Percentiles rank a stretch among this genome's conserved stretches.
phyloP scores from a whole-genome alignment of 1,139 yeast genomes.

The Hyphopichia burtonii region DNA sequence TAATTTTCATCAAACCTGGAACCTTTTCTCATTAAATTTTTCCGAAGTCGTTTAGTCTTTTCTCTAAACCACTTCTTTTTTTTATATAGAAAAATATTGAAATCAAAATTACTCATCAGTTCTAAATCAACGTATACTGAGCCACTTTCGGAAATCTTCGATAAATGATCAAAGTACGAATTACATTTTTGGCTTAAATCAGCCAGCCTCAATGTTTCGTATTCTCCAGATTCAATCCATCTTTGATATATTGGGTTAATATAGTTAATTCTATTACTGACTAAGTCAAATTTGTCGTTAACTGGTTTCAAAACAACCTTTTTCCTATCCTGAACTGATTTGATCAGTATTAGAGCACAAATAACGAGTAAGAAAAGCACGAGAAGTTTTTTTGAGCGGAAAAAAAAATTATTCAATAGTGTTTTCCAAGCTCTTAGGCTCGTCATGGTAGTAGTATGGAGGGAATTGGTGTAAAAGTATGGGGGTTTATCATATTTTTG shows the following conservation, averaged over 20 bases:
- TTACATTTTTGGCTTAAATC: conserved; percentile 13
- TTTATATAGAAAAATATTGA: conserved; percentile 23
- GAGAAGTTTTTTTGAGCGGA: conserved; percentile 4
- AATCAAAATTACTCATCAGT: conserved; percentile 11
- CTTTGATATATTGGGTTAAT: conserved; percentile 13
- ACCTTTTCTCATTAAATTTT: conserved; percentile 13
- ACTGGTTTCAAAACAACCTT: not conserved
- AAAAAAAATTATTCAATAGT: not conserved
- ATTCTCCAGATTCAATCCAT: conserved; percentile 6
- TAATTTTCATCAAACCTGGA: conserved; percentile 8
- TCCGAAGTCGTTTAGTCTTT: conserved; percentile 10
- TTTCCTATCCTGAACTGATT: not conserved
- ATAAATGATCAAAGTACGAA: conserved; percentile 15
- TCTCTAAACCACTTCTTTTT: conserved; percentile 26
- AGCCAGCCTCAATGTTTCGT: not conserved
- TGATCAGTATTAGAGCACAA: not conserved
- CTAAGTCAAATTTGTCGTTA: not conserved
- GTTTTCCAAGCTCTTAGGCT: not conserved
- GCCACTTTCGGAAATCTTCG: conserved; percentile 1
- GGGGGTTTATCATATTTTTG: no score
- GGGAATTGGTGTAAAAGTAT: not conserved
- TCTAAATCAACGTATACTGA: conserved; percentile 18
- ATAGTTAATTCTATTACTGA: conserved; percentile 9
- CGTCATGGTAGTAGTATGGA: not conserved
- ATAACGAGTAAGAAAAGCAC: not conserved